A percentile compares a stretch with the other conserved stretches of the same genome.
Evolutionary conservation across 495 filamentous ascomycete species (phyloP).

Genomic region (Penicillium maclennaniae): DNA sequence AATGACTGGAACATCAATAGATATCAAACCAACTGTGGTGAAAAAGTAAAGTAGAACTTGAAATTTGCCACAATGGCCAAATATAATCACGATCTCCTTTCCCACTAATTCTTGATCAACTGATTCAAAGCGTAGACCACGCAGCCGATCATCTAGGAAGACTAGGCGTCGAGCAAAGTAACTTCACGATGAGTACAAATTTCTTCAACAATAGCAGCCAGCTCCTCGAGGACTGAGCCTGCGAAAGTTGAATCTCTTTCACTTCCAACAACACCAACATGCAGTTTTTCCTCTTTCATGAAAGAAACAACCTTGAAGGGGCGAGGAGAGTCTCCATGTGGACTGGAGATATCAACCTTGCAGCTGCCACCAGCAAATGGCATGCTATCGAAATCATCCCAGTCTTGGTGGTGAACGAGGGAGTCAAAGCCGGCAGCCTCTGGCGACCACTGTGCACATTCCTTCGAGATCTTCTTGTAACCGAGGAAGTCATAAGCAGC

Average conservation of each 20-base stretch:
- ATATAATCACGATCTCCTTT: too few relatives aligned
- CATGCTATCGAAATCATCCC: conserved; percentile 40
- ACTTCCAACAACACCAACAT: conserved; percentile 37
- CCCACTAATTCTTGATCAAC: too few relatives aligned
- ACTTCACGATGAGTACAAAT: conserved; percentile 9
- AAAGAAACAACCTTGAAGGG: conserved; percentile 42
- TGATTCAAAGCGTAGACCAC: too few relatives aligned
- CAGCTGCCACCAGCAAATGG: conserved; percentile 31
- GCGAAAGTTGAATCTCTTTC: conserved; percentile 28
- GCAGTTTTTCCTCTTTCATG: conserved; percentile 23
- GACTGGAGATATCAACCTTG: conserved; percentile 36
- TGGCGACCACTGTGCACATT: conserved; percentile 23
- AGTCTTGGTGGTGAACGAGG: conserved; percentile 37
- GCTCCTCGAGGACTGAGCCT: conserved; percentile 22
- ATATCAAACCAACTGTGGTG: too few relatives aligned
- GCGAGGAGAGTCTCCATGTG: conserved; percentile 34
- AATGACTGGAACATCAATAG: too few relatives aligned
- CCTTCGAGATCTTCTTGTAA: conserved; percentile 26
- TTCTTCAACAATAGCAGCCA: conserved; percentile 25
- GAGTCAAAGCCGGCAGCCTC: conserved; percentile 24
- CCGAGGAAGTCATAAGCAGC: conserved; percentile 30
- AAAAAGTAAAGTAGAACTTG: too few relatives aligned
- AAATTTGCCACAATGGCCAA: too few relatives aligned
- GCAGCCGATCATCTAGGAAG: background rate
- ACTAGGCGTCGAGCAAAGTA: conserved; percentile 10